Percentiles rank a stretch among this genome's conserved stretches.
These are phyloP conservation scores for Termitomyces sp. DNA, from an alignment of 768 basidiomycete species.

Conservation along the genomic window DNA sequence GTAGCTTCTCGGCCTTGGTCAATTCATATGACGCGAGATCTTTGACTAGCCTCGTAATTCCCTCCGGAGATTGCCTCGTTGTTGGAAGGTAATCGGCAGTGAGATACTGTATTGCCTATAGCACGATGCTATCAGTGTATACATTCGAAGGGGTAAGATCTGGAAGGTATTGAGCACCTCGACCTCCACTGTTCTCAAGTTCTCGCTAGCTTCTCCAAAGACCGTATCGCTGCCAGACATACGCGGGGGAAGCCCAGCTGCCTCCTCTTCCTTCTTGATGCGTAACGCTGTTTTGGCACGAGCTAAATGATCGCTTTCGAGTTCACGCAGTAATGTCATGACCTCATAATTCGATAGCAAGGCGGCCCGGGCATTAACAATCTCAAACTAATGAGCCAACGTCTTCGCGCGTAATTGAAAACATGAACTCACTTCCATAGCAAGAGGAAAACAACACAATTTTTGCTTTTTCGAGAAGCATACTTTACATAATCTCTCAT, in stretches of 20 bases:
- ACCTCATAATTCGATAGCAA: conserved; percentile 90
- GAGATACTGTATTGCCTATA: conserved; percentile 82
- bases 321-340: conserved; percentile 65
- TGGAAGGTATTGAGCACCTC: conserved; percentile 41
- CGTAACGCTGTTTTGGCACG: conserved; percentile 66
- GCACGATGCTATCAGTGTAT: background rate
- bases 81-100: conserved; percentile 71
- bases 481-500: conserved; percentile 1
- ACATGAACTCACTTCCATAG: conserved; percentile 2
- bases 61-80: conserved; percentile 53
- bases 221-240: background rate
- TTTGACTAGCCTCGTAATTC: conserved; percentile 62
- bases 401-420: background rate
- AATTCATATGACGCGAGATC: conserved; percentile 63
- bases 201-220: conserved; percentile 58
- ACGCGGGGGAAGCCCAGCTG: conserved; percentile 24
- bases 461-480: background rate
- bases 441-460: background rate
- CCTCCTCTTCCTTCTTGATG: conserved; percentile 74
- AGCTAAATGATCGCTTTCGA: conserved; percentile 68
- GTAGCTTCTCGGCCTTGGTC: conserved; percentile 90
- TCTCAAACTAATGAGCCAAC: conserved; percentile 30
- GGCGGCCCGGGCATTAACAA: conserved; percentile 66
- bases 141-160: background rate
- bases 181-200: conserved; percentile 80